Evolutionary conservation across 257 asterid species (phyloP).

Genomic region (Asclepias syriaca): DNA sequence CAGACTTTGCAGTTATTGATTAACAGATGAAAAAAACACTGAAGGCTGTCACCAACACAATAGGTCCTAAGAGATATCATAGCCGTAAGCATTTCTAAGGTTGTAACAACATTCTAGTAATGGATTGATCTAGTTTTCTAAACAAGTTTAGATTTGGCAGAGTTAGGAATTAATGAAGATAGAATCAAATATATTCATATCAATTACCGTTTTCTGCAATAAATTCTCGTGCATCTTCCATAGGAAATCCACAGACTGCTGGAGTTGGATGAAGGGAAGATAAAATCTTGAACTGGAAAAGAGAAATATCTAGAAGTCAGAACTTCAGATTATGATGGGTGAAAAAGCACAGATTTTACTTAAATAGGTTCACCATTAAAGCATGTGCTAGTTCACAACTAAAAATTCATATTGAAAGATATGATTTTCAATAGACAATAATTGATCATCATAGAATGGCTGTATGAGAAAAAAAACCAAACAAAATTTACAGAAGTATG

Average conservation of each 20-base stretch:
- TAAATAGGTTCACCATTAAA: not conserved
- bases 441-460: not conserved
- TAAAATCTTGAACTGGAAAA: constrained; percentile 72
- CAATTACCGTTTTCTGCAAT: constrained; percentile 73
- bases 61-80: not conserved
- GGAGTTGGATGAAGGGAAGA: constrained; percentile 97
- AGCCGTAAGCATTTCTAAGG: not conserved
- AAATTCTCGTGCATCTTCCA: constrained; percentile 71
- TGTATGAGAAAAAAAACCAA: not conserved
- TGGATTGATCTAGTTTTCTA: not conserved
- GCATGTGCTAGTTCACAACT: not conserved
- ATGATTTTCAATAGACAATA: not conserved
- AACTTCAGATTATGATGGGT: constrained; percentile 4
- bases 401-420: not conserved
- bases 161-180: not conserved
- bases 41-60: not conserved
- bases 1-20: constrained; percentile 1
- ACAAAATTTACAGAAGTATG: not conserved
- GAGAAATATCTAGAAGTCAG: constrained; percentile 10
- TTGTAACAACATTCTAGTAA: not conserved
- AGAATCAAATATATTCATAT: constrained; percentile 5
- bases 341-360: not conserved
- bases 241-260: constrained; percentile 97
- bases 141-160: not conserved
- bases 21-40: not conserved